Percentiles rank a stretch among this genome's conserved stretches.
Conservation (phyloP, 2,329 filamentous ascomycete genomes). For the Aureobasidium subglaciale region DNA sequence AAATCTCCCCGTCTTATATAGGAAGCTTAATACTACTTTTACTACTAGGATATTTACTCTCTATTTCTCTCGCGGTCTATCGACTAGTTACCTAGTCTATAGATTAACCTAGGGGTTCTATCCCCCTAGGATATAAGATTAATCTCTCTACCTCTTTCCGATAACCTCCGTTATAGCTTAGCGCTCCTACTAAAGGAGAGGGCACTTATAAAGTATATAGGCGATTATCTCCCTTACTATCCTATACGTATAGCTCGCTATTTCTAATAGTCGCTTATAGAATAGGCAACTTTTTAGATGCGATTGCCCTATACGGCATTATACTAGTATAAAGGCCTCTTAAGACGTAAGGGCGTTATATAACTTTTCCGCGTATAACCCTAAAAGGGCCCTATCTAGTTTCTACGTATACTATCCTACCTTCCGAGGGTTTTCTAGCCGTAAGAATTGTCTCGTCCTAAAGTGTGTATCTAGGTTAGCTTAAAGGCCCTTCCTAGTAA, state of each 20-base stretch:
- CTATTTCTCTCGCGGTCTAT: neutral
- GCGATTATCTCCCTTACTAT: no score
- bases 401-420: no score
- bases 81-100: neutral
- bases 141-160: neutral
- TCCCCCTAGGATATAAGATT: neutral
- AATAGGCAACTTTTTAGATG: no score
- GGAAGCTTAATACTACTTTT: neutral
- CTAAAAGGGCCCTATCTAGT: no score
- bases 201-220: no score
- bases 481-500: neutral
- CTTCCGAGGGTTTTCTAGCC: neutral
- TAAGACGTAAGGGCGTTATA: no score
- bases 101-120: neutral
- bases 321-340: no score
- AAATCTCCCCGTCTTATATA: neutral
- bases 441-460: neutral
- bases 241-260: no score
- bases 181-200: neutral
- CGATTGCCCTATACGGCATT: no score
- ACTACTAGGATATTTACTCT: neutral
- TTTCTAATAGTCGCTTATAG: no score
- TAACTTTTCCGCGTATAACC: no score
- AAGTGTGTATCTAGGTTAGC: neutral
- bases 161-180: neutral